These are phyloP conservation scores for Gossypium herbaceum DNA, from an alignment of 345 rosid species.

Conservation along the genomic window DNA sequence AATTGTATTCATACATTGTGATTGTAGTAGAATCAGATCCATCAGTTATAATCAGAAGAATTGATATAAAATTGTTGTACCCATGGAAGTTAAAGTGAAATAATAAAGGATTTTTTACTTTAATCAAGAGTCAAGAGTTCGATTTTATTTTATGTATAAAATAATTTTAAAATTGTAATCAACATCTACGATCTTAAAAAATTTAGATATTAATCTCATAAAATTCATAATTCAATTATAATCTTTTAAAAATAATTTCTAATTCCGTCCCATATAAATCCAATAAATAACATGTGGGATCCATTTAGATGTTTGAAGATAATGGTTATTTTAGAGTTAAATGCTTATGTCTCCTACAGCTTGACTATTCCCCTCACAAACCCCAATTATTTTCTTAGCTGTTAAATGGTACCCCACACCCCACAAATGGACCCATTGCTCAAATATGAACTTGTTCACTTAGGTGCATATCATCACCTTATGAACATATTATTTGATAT, in stretches of 20 bases:
- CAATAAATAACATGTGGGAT: background rate
- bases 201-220: too few species aligned
- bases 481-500: background rate
- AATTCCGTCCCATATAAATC: too few species aligned
- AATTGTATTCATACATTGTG: too few species aligned
- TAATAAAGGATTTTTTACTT: fast-evolving
- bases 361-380: background rate
- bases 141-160: fast-evolving
- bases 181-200: too few species aligned
- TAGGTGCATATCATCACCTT: background rate
- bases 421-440: background rate
- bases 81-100: fast-evolving
- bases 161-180: fast-evolving
- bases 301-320: background rate
- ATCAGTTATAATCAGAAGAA: too few species aligned
- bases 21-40: too few species aligned
- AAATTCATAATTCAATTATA: too few species aligned
- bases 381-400: conserved; percentile 11
- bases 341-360: conserved; percentile 5
- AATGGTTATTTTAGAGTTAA: conserved; percentile 16
- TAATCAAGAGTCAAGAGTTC: fast-evolving
- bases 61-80: too few species aligned
- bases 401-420: conserved; percentile 14
- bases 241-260: too few species aligned
- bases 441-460: background rate